Evolutionary conservation across 2,329 filamentous ascomycete genomes (phyloP), one percentile per base, ranked within the genome.

Genomic region (Ophiostoma piceae): DNA sequence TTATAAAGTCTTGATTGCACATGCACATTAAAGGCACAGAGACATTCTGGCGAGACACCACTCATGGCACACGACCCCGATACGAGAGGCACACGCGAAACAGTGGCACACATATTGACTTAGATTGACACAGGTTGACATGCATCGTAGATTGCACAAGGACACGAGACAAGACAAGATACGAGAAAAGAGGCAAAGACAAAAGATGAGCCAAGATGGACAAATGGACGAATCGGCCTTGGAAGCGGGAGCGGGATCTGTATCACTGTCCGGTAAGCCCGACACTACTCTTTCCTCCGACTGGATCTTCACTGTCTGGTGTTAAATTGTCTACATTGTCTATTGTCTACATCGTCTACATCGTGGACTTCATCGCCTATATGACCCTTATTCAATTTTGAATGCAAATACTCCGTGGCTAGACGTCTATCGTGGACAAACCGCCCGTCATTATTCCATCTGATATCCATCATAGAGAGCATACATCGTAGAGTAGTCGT

Each of bases 21-120:
- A 47, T 6, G 41, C 41, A 47, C 43, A 47, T 47, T n/a, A n/a
- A n/a, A 47, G 43, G 57, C 57, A 54, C 54, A 60, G 54, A 60
- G 54, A 41, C 39, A 41, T 3, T 12, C 9, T 41, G 1, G 2
- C 4, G 39, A 41, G 39, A 16, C 51, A 54, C 51, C 51, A 57
- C 51, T 9, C n/a, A 26, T 26, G 51, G 51, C 22, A 14, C 51
- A 26, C 51, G 51, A 29, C n/a, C 3, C 22, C 12, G 51, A 26
- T 14, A 57, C 22, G 12, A 26, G 51, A 57, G n/a, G 51, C 22
- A 57, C n/a, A 47, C 43, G 43, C 43, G 43, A 47, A 19, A 47
- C 43, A 47, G 26, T 47, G 16, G 43, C n/a, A 57, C n/a, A 26
- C 51, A 26, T 9, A 51, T 19, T 35, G 26, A 29, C n/a, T n/a